Evolutionary conservation across 768 basidiomycete species (phyloP).

Genomic region (Paxillus ammoniavirescens): DNA sequence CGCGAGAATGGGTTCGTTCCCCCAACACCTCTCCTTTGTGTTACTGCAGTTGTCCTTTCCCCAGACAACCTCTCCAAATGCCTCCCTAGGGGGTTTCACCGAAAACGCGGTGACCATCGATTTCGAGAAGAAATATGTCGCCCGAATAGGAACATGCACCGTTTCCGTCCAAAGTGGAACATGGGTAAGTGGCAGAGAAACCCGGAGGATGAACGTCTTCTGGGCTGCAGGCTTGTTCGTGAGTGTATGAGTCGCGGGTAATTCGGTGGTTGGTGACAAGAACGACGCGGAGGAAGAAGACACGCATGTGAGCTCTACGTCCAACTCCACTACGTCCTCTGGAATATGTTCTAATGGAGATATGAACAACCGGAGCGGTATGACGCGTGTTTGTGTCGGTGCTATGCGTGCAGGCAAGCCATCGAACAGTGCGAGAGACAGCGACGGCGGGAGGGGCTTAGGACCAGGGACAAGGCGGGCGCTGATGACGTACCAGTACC

Average conservation of each 20-base stretch:
- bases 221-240: neutral
- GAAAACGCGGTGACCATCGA: constrained; percentile 58
- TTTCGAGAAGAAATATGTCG: constrained; percentile 56
- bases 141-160: constrained; percentile 41
- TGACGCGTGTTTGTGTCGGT: constrained; percentile 59
- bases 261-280: neutral
- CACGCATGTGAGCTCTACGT: constrained; percentile 37
- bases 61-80: constrained; percentile 16
- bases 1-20: constrained; percentile 53
- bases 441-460: constrained; percentile 7
- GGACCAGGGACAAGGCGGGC: constrained; percentile 9
- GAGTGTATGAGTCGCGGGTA: neutral
- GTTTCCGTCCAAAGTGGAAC: constrained; percentile 38
- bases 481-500: constrained; percentile 54
- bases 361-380: constrained; percentile 54
- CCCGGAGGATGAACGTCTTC: constrained; percentile 24
- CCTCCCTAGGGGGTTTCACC: constrained; percentile 52
- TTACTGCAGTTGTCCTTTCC: neutral
- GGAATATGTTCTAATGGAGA: constrained; percentile 29
- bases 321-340: constrained; percentile 33
- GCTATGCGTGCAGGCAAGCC: constrained; percentile 40
- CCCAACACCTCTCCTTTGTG: constrained; percentile 8
- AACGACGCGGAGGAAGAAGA: constrained; percentile 5
- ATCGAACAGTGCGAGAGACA: constrained; percentile 18
- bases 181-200: constrained; percentile 47